A percentile compares a stretch with the other conserved stretches of the same genome.
Conservation (phyloP, 257 asterid genomes). For the Scutellaria barbata region DNA sequence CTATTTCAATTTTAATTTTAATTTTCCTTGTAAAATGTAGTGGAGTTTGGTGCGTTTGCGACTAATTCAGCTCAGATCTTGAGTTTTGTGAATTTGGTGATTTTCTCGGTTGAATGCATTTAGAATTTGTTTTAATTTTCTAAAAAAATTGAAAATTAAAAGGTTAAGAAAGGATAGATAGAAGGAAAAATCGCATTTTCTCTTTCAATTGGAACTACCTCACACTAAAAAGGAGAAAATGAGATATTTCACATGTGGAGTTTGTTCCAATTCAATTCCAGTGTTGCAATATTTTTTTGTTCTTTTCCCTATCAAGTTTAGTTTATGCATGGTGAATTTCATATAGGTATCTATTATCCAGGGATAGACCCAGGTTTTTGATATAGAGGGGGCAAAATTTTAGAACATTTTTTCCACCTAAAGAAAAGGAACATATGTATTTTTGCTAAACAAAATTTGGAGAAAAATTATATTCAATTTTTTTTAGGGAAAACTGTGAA, state of each 20-base stretch:
- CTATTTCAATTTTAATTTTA: too few relatives aligned
- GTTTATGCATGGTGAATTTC: slow-evolving; percentile 15
- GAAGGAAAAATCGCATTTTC: slow-evolving; percentile 13
- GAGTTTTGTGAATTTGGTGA: slow-evolving; percentile 11
- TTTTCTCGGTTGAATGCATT: slow-evolving; percentile 33
- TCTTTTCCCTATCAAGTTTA: neutral
- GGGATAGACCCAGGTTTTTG: too few relatives aligned
- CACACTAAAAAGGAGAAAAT: neutral
- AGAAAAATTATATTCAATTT: too few relatives aligned
- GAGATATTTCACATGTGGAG: neutral
- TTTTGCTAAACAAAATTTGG: too few relatives aligned
- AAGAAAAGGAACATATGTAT: too few relatives aligned
- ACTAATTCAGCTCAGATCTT: slow-evolving; percentile 41
- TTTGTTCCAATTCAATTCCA: neutral
- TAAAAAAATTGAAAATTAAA: neutral
- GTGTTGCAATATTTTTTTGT: neutral
- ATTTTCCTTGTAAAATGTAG: neutral
- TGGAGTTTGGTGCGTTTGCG: slow-evolving; percentile 24
- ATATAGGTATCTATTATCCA: neutral
- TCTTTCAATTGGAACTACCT: slow-evolving; percentile 16
- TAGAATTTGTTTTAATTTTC: slow-evolving; percentile 11
- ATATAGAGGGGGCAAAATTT: too few relatives aligned
- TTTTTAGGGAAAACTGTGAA: too few relatives aligned
- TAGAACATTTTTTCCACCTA: too few relatives aligned
- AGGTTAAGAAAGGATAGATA: slow-evolving; percentile 4